phyloP scores from a whole-genome alignment of 805 yeast genomes.

The Myxozyma vanderwaltii region DNA sequence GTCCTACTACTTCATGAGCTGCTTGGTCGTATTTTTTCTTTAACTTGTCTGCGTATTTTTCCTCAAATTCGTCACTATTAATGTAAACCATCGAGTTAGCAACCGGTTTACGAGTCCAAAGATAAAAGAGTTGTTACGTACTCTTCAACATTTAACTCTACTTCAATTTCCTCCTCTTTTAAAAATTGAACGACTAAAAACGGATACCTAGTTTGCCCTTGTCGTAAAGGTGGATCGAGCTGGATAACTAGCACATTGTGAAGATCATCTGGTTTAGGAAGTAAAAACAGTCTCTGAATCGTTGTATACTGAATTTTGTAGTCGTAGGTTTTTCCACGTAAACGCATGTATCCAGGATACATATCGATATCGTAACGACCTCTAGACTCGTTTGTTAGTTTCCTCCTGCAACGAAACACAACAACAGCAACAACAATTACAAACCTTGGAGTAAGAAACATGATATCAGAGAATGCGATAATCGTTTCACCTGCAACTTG shows the following conservation, averaged over 20 bases:
- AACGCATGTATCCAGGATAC: constrained; percentile 81
- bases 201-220: constrained; percentile 96
- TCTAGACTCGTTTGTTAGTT: no score
- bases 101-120: no score
- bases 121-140: neutral
- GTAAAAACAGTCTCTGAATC: constrained; percentile 83
- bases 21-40: constrained; percentile 76
- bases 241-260: constrained; percentile 87
- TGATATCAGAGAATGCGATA: constrained; percentile 85
- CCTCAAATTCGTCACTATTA: constrained; percentile 62
- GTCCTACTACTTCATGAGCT: constrained; percentile 83
- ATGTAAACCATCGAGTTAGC: neutral
- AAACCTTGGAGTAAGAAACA: constrained; percentile 78
- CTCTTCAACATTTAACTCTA: constrained; percentile 82
- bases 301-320: constrained; percentile 90
- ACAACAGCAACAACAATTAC: neutral
- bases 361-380: constrained; percentile 97
- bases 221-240: constrained; percentile 95
- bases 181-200: constrained; percentile 87
- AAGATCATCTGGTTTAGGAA: constrained; percentile 92
- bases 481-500: constrained; percentile 93
- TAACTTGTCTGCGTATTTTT: constrained; percentile 71
- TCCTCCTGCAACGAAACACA: neutral
- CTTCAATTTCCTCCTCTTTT: constrained; percentile 86
- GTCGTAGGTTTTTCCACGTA: constrained; percentile 97